Evolutionary conservation across 129 eudicot species (phyloP).

Genomic region (Flaveria brownii): DNA sequence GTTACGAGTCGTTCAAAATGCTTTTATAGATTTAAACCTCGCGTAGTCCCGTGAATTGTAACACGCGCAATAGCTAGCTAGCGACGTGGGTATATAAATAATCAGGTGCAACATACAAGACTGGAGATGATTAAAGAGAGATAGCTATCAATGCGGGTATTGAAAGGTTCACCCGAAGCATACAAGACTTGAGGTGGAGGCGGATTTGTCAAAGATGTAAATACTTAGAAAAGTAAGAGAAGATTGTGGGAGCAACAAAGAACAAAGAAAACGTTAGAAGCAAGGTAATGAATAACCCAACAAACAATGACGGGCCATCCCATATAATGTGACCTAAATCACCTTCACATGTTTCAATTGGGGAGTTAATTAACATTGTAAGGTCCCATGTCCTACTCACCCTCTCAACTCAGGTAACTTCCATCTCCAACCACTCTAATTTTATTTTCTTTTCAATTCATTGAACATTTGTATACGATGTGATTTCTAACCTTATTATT

Average conservation of each 20-base stretch:
- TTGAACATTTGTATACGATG: background rate
- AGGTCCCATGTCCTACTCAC: constrained; percentile 34
- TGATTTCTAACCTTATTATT: background rate
- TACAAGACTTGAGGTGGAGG: background rate
- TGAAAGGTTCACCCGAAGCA: background rate
- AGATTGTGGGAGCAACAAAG: constrained; percentile 37
- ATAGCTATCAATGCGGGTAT: no score
- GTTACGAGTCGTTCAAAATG: no score
- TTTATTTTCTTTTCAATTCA: background rate
- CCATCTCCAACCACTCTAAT: background rate
- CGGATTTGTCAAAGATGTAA: constrained; percentile 17
- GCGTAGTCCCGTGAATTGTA: no score
- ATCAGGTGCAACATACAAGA: no score
- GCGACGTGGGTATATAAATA: no score
- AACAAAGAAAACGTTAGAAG: constrained; percentile 35
- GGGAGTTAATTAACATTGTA: background rate
- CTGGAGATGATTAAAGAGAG: no score
- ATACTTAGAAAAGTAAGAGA: constrained; percentile 18
- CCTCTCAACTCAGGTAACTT: constrained; percentile 5
- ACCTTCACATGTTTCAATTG: constrained; percentile 15
- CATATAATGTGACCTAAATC: constrained; percentile 29
- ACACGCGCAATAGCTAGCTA: no score
- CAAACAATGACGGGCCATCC: constrained; percentile 35
- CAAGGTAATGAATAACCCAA: constrained; percentile 29
- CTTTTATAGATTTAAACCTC: no score